Percentiles rank a stretch among this genome's conserved stretches.
These are phyloP conservation scores for Strobilomyces dryophilus DNA, from an alignment of 768 basidiomycete species.

Conservation along the genomic window DNA sequence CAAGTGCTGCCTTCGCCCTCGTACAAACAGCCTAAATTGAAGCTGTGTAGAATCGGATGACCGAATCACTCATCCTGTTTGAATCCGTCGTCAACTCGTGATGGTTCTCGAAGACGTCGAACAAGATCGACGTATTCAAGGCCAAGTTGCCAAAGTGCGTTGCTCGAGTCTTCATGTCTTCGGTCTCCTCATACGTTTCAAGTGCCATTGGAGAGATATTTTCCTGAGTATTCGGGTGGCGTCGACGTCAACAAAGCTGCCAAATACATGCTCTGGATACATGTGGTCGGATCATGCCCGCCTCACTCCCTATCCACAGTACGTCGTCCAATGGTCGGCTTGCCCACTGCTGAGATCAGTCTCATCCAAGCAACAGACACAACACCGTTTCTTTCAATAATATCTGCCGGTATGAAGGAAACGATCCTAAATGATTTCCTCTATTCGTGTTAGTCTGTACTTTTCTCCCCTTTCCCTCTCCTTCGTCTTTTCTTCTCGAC, in stretches of 20 bases:
- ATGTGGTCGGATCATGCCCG: constrained; percentile 86
- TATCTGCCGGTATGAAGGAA: constrained; percentile 76
- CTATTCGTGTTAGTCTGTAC: constrained; percentile 44
- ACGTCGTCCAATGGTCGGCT: constrained; percentile 24
- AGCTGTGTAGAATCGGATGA: constrained; percentile 60
- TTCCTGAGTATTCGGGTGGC: constrained; percentile 59
- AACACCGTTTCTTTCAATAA: constrained; percentile 20
- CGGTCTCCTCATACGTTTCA: constrained; percentile 17
- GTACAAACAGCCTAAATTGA: not conserved
- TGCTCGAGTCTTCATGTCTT: fast-evolving
- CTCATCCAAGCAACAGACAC: constrained; percentile 89
- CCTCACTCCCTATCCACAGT: constrained; percentile 91
- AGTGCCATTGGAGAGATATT: constrained; percentile 75
- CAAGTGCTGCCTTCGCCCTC: not conserved
- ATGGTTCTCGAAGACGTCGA: constrained; percentile 68
- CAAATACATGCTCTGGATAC: constrained; percentile 92
- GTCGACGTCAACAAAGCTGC: constrained; percentile 91
- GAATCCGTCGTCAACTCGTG: constrained; percentile 55
- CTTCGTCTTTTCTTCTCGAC: not conserved
- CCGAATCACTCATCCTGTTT: constrained; percentile 59
- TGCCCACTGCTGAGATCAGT: constrained; percentile 32
- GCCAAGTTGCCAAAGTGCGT: constrained; percentile 55
- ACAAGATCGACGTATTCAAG: constrained; percentile 78
- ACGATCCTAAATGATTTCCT: constrained; percentile 85
- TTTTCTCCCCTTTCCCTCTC: not conserved